Conservation (phyloP, 176 grass and related monocot species). For the Hsuehochloa calcarea region DNA sequence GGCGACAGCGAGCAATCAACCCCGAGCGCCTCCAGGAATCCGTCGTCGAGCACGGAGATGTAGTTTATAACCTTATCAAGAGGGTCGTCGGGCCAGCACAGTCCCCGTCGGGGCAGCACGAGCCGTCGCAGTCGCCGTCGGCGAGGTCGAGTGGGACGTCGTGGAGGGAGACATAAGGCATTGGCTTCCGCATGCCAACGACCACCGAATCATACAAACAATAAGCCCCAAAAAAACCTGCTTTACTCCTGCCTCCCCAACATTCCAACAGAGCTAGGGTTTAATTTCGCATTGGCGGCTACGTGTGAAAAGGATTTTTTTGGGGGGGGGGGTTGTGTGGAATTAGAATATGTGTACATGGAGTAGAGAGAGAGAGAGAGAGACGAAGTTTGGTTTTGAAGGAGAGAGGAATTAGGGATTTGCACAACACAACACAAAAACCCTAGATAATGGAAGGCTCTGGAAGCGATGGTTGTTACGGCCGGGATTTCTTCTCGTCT, state of each 20-base stretch:
- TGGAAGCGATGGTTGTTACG: too few relatives aligned
- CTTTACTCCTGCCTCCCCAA: too few relatives aligned
- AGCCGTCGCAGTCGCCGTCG: neutral
- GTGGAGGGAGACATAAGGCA: neutral
- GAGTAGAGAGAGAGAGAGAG: too few relatives aligned
- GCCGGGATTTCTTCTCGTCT: too few relatives aligned
- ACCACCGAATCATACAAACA: neutral
- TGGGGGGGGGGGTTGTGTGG: too few relatives aligned
- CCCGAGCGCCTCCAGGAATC: neutral
- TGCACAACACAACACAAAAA: too few relatives aligned
- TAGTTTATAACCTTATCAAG: slow-evolving; percentile 35
- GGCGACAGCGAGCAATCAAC: neutral
- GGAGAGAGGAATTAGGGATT: too few relatives aligned
- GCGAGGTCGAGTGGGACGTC: slow-evolving; percentile 20
- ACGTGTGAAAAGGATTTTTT: too few relatives aligned
- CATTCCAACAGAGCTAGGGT: neutral
- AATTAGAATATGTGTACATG: too few relatives aligned
- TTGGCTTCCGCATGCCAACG: neutral
- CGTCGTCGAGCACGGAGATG: neutral
- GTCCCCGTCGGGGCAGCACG: neutral
- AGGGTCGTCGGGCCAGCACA: slow-evolving; percentile 43
- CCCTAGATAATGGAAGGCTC: too few relatives aligned
- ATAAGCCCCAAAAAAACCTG: neutral
- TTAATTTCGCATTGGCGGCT: neutral
- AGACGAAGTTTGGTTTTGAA: too few relatives aligned